Conservation (phyloP, 805 yeast genomes). For the Peterozyma xylosa region DNA sequence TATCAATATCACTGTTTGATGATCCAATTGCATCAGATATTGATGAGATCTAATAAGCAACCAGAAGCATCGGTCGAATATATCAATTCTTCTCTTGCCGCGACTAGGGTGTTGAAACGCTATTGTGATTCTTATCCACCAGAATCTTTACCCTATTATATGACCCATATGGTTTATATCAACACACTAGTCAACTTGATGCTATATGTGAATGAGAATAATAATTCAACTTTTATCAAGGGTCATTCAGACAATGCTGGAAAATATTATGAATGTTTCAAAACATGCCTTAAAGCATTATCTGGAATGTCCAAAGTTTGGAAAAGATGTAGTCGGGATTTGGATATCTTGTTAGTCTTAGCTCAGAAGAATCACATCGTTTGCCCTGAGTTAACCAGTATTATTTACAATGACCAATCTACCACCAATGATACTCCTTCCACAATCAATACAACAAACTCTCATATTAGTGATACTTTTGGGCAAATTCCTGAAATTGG, state of each 20-base stretch:
- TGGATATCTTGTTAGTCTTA: conserved; percentile 1
- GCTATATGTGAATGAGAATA: not conserved
- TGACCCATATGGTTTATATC: conserved; percentile 2
- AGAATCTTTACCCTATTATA: conserved; percentile 1
- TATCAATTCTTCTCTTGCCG: not conserved
- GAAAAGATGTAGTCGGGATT: conserved; percentile 5
- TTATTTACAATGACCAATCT: too few species aligned
- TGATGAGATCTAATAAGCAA: conserved; percentile 1
- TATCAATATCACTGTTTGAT: conserved; percentile 14
- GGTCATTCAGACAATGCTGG: not conserved
- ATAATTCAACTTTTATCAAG: not conserved
- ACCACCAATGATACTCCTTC: too few species aligned
- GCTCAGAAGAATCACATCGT: not conserved
- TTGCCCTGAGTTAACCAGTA: not conserved
- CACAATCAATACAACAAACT: too few species aligned
- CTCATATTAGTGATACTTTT: too few species aligned
- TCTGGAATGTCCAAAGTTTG: conserved; percentile 1
- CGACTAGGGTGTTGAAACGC: not conserved
- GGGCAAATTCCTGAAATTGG: too few species aligned
- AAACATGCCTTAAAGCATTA: conserved; percentile 1
- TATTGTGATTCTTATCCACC: not conserved
- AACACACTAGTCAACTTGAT: conserved; percentile 5
- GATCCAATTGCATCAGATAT: conserved; percentile 2
- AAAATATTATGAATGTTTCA: not conserved
- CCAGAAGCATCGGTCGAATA: not conserved